Percentiles rank a stretch among this genome's conserved stretches.
phyloP scores from a whole-genome alignment of 495 filamentous ascomycete species.

The Platismatia glauca region DNA sequence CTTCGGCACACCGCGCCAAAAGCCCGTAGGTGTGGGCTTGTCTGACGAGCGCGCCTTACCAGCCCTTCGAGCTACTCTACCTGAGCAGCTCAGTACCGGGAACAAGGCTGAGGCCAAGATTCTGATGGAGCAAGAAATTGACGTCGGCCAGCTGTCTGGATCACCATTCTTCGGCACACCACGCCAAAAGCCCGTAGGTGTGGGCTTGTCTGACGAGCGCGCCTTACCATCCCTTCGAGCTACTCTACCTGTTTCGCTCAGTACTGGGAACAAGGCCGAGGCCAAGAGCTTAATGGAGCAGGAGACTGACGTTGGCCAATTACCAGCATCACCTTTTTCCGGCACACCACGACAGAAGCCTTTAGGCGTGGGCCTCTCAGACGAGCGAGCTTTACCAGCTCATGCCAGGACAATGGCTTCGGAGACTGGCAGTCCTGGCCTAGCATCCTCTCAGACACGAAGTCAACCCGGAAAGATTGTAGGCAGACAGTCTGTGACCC shows the following conservation, averaged over 20 bases:
- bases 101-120: constrained; percentile 45
- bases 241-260: constrained; percentile 40
- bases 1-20: constrained; percentile 31
- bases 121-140: constrained; percentile 51
- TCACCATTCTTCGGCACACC: constrained; percentile 44
- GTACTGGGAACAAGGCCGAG: constrained; percentile 35
- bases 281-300: constrained; percentile 52
- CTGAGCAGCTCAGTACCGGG: constrained; percentile 30
- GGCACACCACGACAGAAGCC: constrained; percentile 27
- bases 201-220: constrained; percentile 19
- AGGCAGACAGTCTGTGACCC: constrained; percentile 36
- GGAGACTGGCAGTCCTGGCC: constrained; percentile 52
- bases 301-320: constrained; percentile 45
- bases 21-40: constrained; percentile 19
- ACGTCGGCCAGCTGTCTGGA: constrained; percentile 45
- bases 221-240: not conserved
- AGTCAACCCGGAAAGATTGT: constrained; percentile 43
- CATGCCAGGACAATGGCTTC: constrained; percentile 34
- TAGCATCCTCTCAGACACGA: constrained; percentile 45
- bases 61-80: constrained; percentile 34
- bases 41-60: constrained; percentile 14
- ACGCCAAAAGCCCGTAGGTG: constrained; percentile 18
- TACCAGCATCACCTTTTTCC: constrained; percentile 47
- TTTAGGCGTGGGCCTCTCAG: constrained; percentile 17
- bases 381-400: constrained; percentile 18